phyloP scores from a whole-genome alignment of 2,329 filamentous ascomycete species.

The Colletotrichum tanaceti region DNA sequence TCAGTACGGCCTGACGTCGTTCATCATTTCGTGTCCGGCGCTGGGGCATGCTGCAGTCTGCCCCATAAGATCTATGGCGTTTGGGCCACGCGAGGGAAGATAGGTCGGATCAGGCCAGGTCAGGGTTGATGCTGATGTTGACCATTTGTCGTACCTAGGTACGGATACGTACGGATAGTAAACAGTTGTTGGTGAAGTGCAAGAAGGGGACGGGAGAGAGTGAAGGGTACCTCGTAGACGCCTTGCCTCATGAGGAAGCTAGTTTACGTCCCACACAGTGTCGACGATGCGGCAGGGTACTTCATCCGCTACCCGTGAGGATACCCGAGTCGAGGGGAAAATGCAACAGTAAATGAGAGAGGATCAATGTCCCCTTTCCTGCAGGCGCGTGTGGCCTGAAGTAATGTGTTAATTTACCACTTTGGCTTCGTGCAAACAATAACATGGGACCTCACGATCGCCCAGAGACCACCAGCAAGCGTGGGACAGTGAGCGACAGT shows the following conservation, averaged over 20 bases:
- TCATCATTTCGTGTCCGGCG: constrained; percentile 8
- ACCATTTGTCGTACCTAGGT: neutral
- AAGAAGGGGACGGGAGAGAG: constrained; percentile 1
- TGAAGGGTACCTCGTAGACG: constrained; percentile 3
- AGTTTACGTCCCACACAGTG: constrained; percentile 29
- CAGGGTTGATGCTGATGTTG: neutral
- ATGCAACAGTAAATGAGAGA: constrained; percentile 22
- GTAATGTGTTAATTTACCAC: neutral
- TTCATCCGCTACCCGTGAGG: constrained; percentile 31
- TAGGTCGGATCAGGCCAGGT: neutral
- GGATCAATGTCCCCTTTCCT: constrained; percentile 15
- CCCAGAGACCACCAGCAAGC: constrained; percentile 15
- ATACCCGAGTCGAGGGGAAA: constrained; percentile 27
- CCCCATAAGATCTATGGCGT: constrained; percentile 12
- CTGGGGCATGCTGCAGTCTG: neutral
- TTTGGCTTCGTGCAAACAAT: neutral
- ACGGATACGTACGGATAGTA: no score
- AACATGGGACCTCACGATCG: neutral
- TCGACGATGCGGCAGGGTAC: neutral
- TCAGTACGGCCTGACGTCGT: neutral
- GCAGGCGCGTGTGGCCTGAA: constrained; percentile 7
- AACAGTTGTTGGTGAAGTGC: neutral
- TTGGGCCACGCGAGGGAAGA: constrained; percentile 10
- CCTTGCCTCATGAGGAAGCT: constrained; percentile 28
- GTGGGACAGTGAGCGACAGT: constrained; percentile 3